Conservation (phyloP, 2,329 filamentous ascomycete genomes). For the Penicillium hesseltinei region DNA sequence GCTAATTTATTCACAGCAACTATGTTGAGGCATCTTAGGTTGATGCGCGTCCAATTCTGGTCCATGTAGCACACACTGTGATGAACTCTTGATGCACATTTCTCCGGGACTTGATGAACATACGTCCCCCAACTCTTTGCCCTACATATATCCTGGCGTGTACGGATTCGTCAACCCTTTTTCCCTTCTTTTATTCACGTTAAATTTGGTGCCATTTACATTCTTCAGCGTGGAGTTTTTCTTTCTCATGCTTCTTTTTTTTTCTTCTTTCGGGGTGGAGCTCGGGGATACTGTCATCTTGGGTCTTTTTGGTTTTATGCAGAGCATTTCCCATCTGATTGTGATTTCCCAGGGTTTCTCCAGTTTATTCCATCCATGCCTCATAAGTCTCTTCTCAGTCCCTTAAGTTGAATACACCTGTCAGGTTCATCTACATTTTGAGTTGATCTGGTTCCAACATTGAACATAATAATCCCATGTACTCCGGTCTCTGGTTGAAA, state of each 20-base stretch:
- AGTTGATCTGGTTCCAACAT: not conserved
- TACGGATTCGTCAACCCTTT: slow-evolving; percentile 9
- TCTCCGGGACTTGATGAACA: slow-evolving; percentile 8
- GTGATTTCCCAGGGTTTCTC: slow-evolving; percentile 1
- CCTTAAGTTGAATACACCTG: not conserved
- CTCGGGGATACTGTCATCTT: slow-evolving; percentile 1
- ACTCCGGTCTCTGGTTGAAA: not conserved
- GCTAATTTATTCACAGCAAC: slow-evolving; percentile 30
- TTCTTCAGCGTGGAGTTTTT: slow-evolving; percentile 24
- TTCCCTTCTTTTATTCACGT: not conserved
- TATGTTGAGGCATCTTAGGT: slow-evolving; percentile 37
- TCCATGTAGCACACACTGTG: slow-evolving; percentile 24
- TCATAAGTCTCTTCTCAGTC: not conserved
- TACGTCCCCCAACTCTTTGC: slow-evolving; percentile 10
- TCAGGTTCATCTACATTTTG: not conserved
- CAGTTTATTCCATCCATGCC: not conserved
- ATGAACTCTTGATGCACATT: slow-evolving; percentile 16
- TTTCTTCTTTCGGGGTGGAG: not conserved
- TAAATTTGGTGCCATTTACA: slow-evolving; percentile 7
- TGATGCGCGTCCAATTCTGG: slow-evolving; percentile 11
- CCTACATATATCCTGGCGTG: slow-evolving; percentile 21
- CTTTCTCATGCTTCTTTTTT: slow-evolving; percentile 12
- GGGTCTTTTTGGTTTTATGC: slow-evolving; percentile 7
- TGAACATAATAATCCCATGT: not conserved
- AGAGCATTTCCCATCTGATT: slow-evolving; percentile 10